phyloP scores from a whole-genome alignment of 176 grass and related monocot species.

The Themeda triandra region DNA sequence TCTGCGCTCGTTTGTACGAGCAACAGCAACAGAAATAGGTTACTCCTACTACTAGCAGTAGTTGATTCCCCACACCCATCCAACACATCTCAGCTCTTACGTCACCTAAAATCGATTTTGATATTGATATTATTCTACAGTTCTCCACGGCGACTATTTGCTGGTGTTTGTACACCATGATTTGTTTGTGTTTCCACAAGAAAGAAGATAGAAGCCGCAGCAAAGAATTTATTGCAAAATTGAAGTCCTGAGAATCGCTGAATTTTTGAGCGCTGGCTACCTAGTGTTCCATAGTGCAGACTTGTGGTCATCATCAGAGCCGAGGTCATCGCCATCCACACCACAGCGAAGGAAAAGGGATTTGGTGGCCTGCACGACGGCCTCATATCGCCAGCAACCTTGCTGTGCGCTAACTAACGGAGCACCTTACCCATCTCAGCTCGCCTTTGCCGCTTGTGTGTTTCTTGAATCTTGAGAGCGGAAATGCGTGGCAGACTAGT shows the following conservation, averaged over 20 bases:
- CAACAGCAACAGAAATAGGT: neutral
- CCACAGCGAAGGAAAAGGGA: neutral
- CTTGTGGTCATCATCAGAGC: neutral
- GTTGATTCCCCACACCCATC: neutral
- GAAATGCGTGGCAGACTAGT: conserved; percentile 5
- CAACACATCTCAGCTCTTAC: neutral
- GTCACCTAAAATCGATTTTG: neutral
- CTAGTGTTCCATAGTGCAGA: neutral
- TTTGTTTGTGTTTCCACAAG: neutral
- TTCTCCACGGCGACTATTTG: neutral
- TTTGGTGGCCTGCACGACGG: conserved; percentile 19
- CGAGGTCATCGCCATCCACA: neutral
- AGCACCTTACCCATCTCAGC: neutral
- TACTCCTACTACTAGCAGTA: no score
- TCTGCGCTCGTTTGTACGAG: neutral
- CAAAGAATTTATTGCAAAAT: neutral
- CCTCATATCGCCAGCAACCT: neutral
- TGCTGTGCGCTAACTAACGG: conserved; percentile 27
- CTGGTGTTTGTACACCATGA: no score
- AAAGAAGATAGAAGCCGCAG: neutral
- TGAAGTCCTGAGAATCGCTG: neutral
- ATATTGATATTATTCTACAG: neutral
- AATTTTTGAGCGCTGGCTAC: neutral
- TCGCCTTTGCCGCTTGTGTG: neutral
- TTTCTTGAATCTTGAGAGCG: conserved; percentile 9